Evolutionary conservation across 2,329 filamentous ascomycete genomes (phyloP), one percentile per base, ranked within the genome.

Genomic region (Phialophora verrucosa): DNA sequence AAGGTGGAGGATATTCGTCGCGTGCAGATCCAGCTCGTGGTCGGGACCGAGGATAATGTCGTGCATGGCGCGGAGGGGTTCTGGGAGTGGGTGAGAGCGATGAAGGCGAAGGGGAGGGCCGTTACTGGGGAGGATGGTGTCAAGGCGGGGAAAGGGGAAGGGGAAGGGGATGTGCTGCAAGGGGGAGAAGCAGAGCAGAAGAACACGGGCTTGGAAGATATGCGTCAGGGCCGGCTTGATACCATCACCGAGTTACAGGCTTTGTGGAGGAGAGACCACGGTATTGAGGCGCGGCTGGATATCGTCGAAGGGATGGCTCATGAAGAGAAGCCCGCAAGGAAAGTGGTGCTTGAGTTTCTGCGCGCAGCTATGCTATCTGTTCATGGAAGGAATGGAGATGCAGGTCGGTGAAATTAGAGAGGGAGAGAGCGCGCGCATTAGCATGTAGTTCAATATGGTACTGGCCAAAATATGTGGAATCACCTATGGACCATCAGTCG

Each of bases 1-100:
- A 11, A 23, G 2, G 25, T 11, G 23, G 55, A 58, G 4, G 5
- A 12, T 8, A 20, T 58, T 12, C 31, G 35, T 2, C 2, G 42
- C 67, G 58, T 61, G n/a, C 23, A 12, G 27, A 63, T 63, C 17
- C 62, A 63, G 20, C 54, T 63, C 4, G 32, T 59, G 3, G 44
- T 53, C 53, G 62, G 62, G 27, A n/a, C 17, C 10, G 54, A 51
- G 42, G 62, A 63, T 23, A 58, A 59, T 38, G 47, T 51, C 54
- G 14, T 63, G n/a, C 62, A 63, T 31, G 62, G 62, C 14, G 62
- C 55, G 12, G 62, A 63, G 23, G 55, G 42, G 31, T 63, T 63
- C 14, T 50, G 53, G 62, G 31, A 31, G 12, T 63, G 55, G 53
- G 29, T 59, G 12, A 17, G 20, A 14, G 12, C 50, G 25, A 49